Conservation (phyloP, 2,329 filamentous ascomycete genomes). For the Dothiorella sarmentorum region DNA sequence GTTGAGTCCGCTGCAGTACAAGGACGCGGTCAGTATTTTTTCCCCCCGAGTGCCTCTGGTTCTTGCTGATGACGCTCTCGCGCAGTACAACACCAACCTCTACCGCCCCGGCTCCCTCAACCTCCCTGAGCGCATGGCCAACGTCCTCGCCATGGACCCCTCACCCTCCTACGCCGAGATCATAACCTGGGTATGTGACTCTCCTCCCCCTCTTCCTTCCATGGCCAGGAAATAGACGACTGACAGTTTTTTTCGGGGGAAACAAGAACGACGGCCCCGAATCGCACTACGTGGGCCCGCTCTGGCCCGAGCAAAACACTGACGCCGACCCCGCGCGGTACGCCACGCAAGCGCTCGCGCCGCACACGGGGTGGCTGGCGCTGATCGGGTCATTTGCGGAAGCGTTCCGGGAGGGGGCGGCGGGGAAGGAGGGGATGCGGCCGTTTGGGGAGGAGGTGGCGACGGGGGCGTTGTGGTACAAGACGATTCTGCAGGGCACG, state of each 20-base stretch:
- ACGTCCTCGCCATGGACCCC: conserved; percentile 31
- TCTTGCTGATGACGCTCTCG: too few species aligned
- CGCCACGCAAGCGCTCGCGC: conserved; percentile 27
- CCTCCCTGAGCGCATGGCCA: conserved; percentile 35
- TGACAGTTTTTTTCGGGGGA: too few species aligned
- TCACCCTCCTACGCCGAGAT: conserved; percentile 34
- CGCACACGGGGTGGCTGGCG: conserved; percentile 36
- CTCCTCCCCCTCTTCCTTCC: background rate
- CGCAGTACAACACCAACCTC: conserved; percentile 27
- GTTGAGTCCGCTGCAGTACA: conserved; percentile 29
- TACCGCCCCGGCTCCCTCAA: conserved; percentile 36
- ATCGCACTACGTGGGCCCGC: conserved; percentile 38
- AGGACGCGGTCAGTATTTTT: conserved; percentile 24
- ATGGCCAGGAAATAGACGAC: too few species aligned
- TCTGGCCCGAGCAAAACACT: conserved; percentile 32
- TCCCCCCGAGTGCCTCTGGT: too few species aligned
- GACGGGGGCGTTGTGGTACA: conserved; percentile 9
- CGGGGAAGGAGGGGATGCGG: background rate
- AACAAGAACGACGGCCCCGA: conserved; percentile 38
- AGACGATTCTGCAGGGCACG: background rate
- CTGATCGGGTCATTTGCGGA: conserved; percentile 35
- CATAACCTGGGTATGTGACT: conserved; percentile 28
- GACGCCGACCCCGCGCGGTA: conserved; percentile 23
- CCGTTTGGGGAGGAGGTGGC: background rate
- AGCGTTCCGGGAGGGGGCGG: conserved; percentile 31